Conservation (phyloP, 2,329 filamentous ascomycete species). For the Scolecobasidium constrictum region DNA sequence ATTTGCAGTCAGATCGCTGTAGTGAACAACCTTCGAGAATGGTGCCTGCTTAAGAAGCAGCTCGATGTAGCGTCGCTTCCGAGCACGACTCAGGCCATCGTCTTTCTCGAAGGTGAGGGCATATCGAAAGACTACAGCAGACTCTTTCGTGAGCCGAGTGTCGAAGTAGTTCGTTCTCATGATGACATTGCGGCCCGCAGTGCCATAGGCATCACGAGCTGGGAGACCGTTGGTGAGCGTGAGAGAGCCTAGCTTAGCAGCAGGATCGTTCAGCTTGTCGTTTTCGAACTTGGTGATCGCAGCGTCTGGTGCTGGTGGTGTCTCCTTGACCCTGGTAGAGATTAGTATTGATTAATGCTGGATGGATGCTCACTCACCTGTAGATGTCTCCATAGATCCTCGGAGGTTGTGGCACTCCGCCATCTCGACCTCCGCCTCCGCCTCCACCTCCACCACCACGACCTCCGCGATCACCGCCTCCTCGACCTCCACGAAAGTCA, state of each 20-base stretch:
- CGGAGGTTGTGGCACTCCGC: conserved; percentile 3
- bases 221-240: neutral
- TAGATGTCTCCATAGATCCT: neutral
- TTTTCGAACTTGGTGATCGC: conserved; percentile 20
- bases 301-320: conserved; percentile 7
- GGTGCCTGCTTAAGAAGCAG: neutral
- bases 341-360: neutral
- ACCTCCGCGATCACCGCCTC: conserved; percentile 4
- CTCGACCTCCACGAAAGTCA: conserved; percentile 1
- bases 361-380: neutral
- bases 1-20: conserved; percentile 17
- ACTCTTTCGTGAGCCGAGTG: conserved; percentile 13
- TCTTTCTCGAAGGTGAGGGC: conserved; percentile 8
- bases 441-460: conserved; percentile 5
- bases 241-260: conserved; percentile 13
- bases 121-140: conserved; percentile 18
- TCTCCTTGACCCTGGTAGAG: neutral
- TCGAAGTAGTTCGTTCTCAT: conserved; percentile 23
- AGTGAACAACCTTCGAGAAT: conserved; percentile 3
- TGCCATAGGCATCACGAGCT: conserved; percentile 12
- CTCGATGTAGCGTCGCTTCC: conserved; percentile 7
- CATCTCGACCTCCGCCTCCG: conserved; percentile 6
- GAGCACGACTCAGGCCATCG: conserved; percentile 5
- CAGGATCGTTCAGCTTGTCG: conserved; percentile 16
- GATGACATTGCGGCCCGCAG: conserved; percentile 15